Conservation (phyloP, 1,139 yeast genomes). For the Pichia terricola region DNA sequence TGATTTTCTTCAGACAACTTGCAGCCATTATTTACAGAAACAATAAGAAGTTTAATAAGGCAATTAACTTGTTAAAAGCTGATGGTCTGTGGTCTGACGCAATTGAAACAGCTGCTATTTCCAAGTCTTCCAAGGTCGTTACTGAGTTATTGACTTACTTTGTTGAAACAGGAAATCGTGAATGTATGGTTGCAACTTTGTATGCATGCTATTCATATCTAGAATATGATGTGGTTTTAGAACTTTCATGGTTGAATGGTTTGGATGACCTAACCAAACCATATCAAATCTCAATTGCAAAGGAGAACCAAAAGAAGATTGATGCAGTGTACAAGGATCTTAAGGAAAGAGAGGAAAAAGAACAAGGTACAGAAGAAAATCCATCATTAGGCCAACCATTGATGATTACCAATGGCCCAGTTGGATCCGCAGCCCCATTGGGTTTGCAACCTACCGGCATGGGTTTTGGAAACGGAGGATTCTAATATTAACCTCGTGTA, state of each 20-base stretch:
- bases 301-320: constrained; percentile 65
- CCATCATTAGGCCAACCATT: constrained; percentile 41
- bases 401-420: constrained; percentile 53
- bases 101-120: constrained; percentile 82
- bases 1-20: constrained; percentile 89
- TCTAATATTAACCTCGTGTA: not conserved
- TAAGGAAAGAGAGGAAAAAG: constrained; percentile 55
- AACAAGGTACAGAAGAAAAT: constrained; percentile 43
- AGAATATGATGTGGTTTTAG: constrained; percentile 76
- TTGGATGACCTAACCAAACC: constrained; percentile 79
- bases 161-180: constrained; percentile 95
- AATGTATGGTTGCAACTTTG: constrained; percentile 85
- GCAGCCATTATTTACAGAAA: constrained; percentile 91
- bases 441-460: constrained; percentile 61
- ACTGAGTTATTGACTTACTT: constrained; percentile 85
- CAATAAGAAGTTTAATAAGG: constrained; percentile 87
- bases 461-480: constrained; percentile 48
- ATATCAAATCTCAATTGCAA: constrained; percentile 71
- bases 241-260: constrained; percentile 83
- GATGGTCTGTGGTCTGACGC: constrained; percentile 95
- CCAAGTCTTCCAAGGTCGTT: constrained; percentile 71
- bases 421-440: constrained; percentile 20
- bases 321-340: constrained; percentile 61
- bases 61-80: constrained; percentile 77
- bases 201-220: constrained; percentile 79